These are phyloP conservation scores for Phialophora verrucosa DNA, from an alignment of 2,329 filamentous ascomycete genomes.

Conservation along the genomic window DNA sequence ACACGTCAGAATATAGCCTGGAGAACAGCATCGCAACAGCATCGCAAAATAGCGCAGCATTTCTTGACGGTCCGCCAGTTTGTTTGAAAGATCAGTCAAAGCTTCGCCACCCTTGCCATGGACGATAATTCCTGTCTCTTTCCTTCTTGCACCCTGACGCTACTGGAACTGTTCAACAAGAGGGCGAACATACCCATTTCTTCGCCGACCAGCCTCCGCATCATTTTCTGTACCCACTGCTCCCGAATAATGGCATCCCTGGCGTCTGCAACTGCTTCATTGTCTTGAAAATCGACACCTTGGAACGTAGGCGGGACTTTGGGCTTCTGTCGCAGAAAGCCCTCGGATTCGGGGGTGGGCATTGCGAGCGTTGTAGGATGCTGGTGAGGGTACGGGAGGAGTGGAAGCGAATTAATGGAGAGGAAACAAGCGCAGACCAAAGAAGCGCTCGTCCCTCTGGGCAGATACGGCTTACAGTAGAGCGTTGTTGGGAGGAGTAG, in stretches of 20 bases:
- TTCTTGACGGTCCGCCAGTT: not conserved
- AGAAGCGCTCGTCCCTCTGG: constrained; percentile 3
- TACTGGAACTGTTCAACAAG: not conserved
- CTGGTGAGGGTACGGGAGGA: constrained; percentile 6
- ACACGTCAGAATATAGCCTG: not conserved
- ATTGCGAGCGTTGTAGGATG: constrained; percentile 49
- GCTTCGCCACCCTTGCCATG: not conserved
- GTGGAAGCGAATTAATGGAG: no score
- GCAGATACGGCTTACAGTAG: not conserved
- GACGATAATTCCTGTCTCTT: not conserved
- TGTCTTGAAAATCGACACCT: constrained; percentile 71
- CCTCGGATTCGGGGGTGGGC: constrained; percentile 69
- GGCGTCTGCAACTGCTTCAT: constrained; percentile 66
- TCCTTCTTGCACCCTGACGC: not conserved
- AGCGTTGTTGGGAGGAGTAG: not conserved
- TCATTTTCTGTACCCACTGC: constrained; percentile 73
- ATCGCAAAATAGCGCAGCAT: not conserved
- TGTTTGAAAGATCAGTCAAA: not conserved
- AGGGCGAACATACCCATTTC: constrained; percentile 65
- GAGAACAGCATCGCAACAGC: not conserved
- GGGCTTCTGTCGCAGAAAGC: constrained; percentile 69
- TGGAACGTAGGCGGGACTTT: constrained; percentile 69
- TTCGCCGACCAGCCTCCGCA: constrained; percentile 68
- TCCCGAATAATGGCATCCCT: constrained; percentile 70
- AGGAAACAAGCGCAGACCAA: not conserved